phyloP scores from a whole-genome alignment of 192 early-diverging fungal genomes.

The Thamnidium elegans region DNA sequence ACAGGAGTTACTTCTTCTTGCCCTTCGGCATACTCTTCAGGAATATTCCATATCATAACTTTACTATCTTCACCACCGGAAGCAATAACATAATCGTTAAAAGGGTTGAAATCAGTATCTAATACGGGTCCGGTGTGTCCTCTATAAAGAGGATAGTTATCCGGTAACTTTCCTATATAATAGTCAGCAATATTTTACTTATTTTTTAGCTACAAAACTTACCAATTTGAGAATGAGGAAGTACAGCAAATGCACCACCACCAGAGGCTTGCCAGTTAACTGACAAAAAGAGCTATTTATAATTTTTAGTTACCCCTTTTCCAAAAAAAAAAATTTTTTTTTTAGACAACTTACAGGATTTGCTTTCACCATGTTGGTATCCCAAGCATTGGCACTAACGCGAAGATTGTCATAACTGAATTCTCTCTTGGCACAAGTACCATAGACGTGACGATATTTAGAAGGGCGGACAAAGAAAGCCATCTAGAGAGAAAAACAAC shows the following conservation, averaged over 20 bases:
- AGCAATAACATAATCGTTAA: slow-evolving; percentile 96
- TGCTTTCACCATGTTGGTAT: slow-evolving; percentile 93
- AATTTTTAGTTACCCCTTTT: too few relatives aligned
- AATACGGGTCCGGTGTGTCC: slow-evolving; percentile 93
- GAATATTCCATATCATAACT: slow-evolving; percentile 96
- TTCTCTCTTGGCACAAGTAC: slow-evolving; percentile 85
- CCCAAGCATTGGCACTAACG: slow-evolving; percentile 89
- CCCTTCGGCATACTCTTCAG: slow-evolving; percentile 69
- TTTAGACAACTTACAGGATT: slow-evolving; percentile 70
- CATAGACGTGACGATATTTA: slow-evolving; percentile 94
- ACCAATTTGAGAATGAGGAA: slow-evolving; percentile 72
- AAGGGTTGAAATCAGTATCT: slow-evolving; percentile 97
- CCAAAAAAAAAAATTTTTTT: neutral
- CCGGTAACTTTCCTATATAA: slow-evolving; percentile 79
- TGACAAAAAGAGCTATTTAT: slow-evolving; percentile 59
- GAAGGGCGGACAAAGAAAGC: slow-evolving; percentile 77
- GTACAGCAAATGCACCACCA: slow-evolving; percentile 97
- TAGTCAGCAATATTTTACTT: neutral
- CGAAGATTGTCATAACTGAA: slow-evolving; percentile 92
- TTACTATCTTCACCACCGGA: slow-evolving; percentile 80
- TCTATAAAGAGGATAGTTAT: slow-evolving; percentile 85
- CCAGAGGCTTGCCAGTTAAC: slow-evolving; percentile 82
- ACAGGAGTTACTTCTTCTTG: slow-evolving; percentile 78
- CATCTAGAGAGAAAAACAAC: slow-evolving; percentile 35
- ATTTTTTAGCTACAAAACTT: slow-evolving; percentile 18